phyloP scores from a whole-genome alignment of 768 basidiomycete species.

The Russula sp. region DNA sequence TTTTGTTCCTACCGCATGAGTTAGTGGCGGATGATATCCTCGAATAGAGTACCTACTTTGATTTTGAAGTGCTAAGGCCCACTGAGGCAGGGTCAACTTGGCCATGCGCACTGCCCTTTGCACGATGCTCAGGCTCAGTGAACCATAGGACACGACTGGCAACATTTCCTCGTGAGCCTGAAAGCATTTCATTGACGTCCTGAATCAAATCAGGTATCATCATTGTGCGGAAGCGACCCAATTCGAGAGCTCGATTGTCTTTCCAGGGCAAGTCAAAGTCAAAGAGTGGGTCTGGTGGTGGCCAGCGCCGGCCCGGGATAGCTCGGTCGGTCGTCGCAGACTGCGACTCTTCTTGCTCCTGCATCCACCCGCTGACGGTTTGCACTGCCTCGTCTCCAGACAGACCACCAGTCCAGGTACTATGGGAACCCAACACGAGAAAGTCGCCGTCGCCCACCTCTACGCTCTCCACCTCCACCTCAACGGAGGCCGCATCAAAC shows the following conservation, averaged over 20 bases:
- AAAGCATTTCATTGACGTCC: neutral
- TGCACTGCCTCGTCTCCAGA: slow-evolving; percentile 1
- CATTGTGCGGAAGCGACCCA: neutral
- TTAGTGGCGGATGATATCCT: neutral
- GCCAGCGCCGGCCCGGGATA: neutral
- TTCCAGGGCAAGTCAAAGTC: neutral
- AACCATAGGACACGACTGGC: neutral
- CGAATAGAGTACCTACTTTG: neutral
- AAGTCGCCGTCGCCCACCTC: slow-evolving; percentile 12
- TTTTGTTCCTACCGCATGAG: neutral
- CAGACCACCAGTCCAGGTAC: neutral
- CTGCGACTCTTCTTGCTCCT: neutral
- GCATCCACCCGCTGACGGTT: slow-evolving; percentile 8
- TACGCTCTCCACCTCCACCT: slow-evolving; percentile 1
- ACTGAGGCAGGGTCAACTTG: neutral
- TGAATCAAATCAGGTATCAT: neutral
- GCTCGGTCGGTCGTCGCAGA: neutral
- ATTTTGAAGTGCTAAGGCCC: neutral
- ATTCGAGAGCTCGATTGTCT: neutral
- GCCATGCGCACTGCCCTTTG: neutral
- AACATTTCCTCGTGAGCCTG: neutral
- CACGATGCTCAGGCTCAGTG: neutral
- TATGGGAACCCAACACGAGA: slow-evolving; percentile 2
- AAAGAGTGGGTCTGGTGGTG: neutral
- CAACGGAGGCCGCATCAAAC: neutral